Evolutionary conservation across 2,329 filamentous ascomycete species (phyloP).

Genomic region (Acrodontium crateriforme): DNA sequence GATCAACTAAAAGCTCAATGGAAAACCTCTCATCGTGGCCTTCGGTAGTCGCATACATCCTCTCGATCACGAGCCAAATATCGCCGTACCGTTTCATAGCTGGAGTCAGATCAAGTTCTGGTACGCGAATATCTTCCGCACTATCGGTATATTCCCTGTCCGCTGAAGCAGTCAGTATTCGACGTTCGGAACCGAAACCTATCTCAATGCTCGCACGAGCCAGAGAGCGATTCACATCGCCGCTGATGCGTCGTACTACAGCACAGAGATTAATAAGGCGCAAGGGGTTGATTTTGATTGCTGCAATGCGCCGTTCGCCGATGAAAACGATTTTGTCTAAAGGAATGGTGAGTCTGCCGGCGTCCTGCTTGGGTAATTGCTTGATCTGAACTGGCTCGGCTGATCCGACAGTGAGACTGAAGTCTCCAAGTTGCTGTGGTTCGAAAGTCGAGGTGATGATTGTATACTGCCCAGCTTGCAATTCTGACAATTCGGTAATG

Average conservation of each 20-base stretch:
- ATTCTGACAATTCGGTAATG: constrained; percentile 44
- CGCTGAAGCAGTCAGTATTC: constrained; percentile 50
- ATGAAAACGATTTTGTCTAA: too few species aligned
- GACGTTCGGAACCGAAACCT: constrained; percentile 55
- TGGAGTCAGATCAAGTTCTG: constrained; percentile 62
- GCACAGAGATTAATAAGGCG: constrained; percentile 33
- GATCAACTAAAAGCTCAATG: constrained; percentile 34
- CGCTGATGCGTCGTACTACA: constrained; percentile 13
- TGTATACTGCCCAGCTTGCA: constrained; percentile 67
- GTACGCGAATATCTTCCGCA: constrained; percentile 49
- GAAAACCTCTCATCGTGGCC: constrained; percentile 36
- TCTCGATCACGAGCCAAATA: constrained; percentile 71
- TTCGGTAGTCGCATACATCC: constrained; percentile 47
- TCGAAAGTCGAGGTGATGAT: constrained; percentile 87
- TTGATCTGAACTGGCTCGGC: constrained; percentile 41
- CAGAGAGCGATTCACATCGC: constrained; percentile 26
- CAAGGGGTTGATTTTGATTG: constrained; percentile 32
- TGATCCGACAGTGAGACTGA: constrained; percentile 61
- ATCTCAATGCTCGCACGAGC: constrained; percentile 61
- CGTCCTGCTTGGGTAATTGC: constrained; percentile 56
- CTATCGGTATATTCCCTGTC: constrained; percentile 63
- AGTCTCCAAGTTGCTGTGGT: constrained; percentile 58
- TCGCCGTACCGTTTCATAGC: constrained; percentile 39
- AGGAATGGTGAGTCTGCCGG: constrained; percentile 62
- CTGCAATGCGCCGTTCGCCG: constrained; percentile 41